A percentile compares a stretch with the other conserved stretches of the same genome.
These are phyloP conservation scores for Botryobasidium botryosum DNA, from an alignment of 768 basidiomycete genomes.

Conservation along the genomic window DNA sequence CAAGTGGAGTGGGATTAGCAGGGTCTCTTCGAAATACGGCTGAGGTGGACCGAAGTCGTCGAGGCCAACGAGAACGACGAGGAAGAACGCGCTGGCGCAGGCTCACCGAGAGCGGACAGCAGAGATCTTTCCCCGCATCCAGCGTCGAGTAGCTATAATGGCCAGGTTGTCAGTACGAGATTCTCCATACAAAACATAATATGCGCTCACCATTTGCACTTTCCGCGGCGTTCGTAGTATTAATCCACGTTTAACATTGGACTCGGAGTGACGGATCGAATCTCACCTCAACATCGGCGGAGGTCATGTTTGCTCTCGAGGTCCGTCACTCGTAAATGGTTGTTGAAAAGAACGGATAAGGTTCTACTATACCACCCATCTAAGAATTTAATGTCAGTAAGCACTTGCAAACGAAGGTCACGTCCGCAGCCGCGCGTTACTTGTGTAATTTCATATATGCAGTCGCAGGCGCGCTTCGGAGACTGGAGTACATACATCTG, in stretches of 20 bases:
- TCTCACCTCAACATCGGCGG: too few relatives aligned
- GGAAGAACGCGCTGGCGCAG: slow-evolving; percentile 46
- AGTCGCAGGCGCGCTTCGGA: too few relatives aligned
- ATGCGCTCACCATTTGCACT: slow-evolving; percentile 31
- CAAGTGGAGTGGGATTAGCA: too few relatives aligned
- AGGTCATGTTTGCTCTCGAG: too few relatives aligned
- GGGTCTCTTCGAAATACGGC: slow-evolving; percentile 37
- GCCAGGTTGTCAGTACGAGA: not conserved
- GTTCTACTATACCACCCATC: too few relatives aligned
- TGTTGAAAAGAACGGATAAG: too few relatives aligned
- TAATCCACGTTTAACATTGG: slow-evolving; percentile 58
- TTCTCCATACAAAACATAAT: not conserved
- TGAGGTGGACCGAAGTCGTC: slow-evolving; percentile 8
- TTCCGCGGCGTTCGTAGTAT: slow-evolving; percentile 43
- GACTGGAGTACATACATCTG: too few relatives aligned
- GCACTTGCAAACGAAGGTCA: too few relatives aligned
- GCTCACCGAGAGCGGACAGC: slow-evolving; percentile 49
- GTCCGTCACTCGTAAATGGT: too few relatives aligned
- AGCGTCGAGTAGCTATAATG: slow-evolving; percentile 41
- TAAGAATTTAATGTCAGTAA: too few relatives aligned
- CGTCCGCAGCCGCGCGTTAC: too few relatives aligned
- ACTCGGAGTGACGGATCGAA: slow-evolving; percentile 53
- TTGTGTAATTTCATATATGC: too few relatives aligned
- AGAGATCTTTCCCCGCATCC: slow-evolving; percentile 76
- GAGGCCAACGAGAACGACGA: slow-evolving; percentile 13